Conservation (phyloP, 495 filamentous ascomycete genomes). For the Cryomyces antarcticus region DNA sequence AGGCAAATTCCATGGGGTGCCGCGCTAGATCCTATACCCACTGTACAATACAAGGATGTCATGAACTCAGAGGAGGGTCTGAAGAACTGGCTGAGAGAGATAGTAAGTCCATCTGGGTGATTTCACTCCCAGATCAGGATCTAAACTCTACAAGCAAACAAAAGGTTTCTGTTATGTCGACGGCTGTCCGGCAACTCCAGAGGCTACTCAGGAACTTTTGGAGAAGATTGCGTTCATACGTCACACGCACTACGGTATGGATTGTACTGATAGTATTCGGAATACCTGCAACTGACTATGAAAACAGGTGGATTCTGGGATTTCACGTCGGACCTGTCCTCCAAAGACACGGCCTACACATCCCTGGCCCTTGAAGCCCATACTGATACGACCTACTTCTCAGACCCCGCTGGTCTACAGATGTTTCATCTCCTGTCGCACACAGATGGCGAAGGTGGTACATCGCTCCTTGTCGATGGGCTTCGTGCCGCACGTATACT, state of each 20-base stretch:
- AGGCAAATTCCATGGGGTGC: constrained; percentile 14
- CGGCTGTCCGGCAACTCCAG: constrained; percentile 41
- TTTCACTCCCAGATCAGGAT: constrained; percentile 1
- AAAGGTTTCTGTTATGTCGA: constrained; percentile 55
- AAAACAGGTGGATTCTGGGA: constrained; percentile 66
- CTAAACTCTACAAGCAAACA: constrained; percentile 20
- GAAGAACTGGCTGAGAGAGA: constrained; percentile 32
- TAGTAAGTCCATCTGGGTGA: constrained; percentile 28
- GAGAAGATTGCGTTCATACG: constrained; percentile 68
- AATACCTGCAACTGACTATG: not conserved
- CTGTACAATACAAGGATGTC: constrained; percentile 36
- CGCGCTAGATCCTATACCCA: constrained; percentile 21
- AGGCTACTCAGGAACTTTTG: constrained; percentile 47
- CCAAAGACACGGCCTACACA: constrained; percentile 88
- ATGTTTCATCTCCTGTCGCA: constrained; percentile 80
- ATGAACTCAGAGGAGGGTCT: constrained; percentile 36
- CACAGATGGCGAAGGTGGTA: constrained; percentile 40
- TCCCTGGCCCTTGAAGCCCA: constrained; percentile 53
- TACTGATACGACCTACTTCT: constrained; percentile 89
- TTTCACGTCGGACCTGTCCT: constrained; percentile 71
- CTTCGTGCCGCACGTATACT: constrained; percentile 47
- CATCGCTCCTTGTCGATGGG: constrained; percentile 64
- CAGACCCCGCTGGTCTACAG: constrained; percentile 73
- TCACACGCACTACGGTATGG: constrained; percentile 65
- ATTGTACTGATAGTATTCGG: not conserved